Conservation (phyloP, 2,329 filamentous ascomycete genomes). For the Aspergillus candidus region DNA sequence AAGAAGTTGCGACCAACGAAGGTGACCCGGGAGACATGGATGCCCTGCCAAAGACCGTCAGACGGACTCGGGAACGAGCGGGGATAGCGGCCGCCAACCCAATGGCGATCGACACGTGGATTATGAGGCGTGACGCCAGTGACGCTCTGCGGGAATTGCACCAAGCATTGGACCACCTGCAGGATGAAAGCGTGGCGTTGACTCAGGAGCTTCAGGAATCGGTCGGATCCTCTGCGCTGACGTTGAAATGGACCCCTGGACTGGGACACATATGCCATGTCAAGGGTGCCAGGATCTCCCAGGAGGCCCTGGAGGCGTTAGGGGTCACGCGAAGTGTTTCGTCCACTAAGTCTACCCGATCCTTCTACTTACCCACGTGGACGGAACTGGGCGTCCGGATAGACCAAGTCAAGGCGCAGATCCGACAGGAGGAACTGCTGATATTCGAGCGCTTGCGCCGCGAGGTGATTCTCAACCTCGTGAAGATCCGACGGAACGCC, state of each 20-base stretch:
- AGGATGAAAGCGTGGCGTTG: constrained; percentile 55
- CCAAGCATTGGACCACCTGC: constrained; percentile 54
- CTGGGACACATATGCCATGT: constrained; percentile 88
- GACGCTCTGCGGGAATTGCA: constrained; percentile 61
- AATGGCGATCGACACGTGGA: constrained; percentile 51
- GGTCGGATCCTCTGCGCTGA: constrained; percentile 59
- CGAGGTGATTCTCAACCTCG: constrained; percentile 70
- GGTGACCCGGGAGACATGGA: constrained; percentile 54
- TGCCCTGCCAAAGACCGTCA: constrained; percentile 49
- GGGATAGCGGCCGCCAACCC: constrained; percentile 30
- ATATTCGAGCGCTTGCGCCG: constrained; percentile 71
- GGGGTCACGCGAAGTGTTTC: constrained; percentile 56
- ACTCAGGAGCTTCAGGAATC: constrained; percentile 56
- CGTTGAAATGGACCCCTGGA: constrained; percentile 77
- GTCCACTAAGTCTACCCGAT: constrained; percentile 75
- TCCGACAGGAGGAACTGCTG: constrained; percentile 75
- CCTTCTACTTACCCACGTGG: constrained; percentile 82
- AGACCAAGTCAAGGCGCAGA: constrained; percentile 69
- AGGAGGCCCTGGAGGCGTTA: constrained; percentile 37
- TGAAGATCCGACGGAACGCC: constrained; percentile 82
- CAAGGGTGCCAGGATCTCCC: constrained; percentile 65
- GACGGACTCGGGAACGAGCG: constrained; percentile 21
- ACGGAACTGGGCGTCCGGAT: constrained; percentile 70
- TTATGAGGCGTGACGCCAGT: constrained; percentile 63
- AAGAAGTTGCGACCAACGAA: constrained; percentile 63